Evolutionary conservation across 345 rosid genomes (phyloP).

Genomic region (Limnanthes douglasii): DNA sequence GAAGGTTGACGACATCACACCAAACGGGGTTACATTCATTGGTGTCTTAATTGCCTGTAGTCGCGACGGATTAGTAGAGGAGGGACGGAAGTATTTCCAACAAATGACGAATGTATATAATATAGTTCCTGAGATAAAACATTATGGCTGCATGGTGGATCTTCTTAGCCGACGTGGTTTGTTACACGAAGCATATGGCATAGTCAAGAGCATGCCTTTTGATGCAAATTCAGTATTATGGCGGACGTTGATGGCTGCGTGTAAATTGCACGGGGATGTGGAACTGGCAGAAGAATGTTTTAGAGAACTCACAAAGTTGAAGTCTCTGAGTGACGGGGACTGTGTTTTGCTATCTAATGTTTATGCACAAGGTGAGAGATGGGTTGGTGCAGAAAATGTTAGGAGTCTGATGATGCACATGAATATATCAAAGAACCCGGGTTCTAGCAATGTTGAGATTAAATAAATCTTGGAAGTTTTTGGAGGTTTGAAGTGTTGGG

Average conservation of each 20-base stretch:
- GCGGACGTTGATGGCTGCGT: conserved; percentile 25
- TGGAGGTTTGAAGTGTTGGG: too few species aligned
- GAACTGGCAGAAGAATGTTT: conserved; percentile 13
- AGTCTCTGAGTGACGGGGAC: conserved; percentile 12
- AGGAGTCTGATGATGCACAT: conserved; percentile 10
- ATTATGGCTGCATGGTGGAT: conserved; percentile 28
- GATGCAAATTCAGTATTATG: conserved; percentile 19
- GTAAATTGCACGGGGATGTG: conserved; percentile 16
- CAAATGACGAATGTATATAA: conserved; percentile 12
- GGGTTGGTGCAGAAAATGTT: conserved; percentile 17
- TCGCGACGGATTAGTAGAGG: conserved; percentile 26
- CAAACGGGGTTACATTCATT: conserved; percentile 22
- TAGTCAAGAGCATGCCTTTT: conserved; percentile 17
- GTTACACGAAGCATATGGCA: conserved; percentile 18
- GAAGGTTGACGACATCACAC: conserved; percentile 8
- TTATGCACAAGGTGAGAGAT: conserved; percentile 16
- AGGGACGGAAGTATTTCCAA: conserved; percentile 17
- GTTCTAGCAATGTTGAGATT: conserved; percentile 10
- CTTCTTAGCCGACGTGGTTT: conserved; percentile 21
- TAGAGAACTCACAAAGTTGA: conserved; percentile 8
- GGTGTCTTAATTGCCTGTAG: conserved; percentile 30
- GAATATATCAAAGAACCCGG: conserved; percentile 6
- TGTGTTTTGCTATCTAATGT: conserved; percentile 18
- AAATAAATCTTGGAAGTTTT: too few species aligned
- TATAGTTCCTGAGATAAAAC: conserved; percentile 16